Conservation (phyloP, 108 stramenopile genomes). For the Cylindrotheca closterium region DNA sequence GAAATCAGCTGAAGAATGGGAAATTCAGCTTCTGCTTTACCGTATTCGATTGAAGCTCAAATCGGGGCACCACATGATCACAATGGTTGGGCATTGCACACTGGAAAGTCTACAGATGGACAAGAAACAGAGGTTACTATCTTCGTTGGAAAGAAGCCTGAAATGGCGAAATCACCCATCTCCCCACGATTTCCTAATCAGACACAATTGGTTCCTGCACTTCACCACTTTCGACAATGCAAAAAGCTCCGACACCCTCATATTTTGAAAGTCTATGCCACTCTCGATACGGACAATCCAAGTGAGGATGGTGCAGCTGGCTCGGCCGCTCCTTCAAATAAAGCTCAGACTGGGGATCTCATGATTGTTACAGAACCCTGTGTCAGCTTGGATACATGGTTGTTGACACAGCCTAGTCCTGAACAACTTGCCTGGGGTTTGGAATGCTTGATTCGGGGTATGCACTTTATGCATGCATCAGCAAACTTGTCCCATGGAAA, state of each 20-base stretch:
- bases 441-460: constrained; percentile 65
- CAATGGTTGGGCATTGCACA: constrained; percentile 78
- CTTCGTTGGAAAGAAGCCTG: constrained; percentile 74
- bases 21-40: constrained; percentile 71
- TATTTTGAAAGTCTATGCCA: constrained; percentile 73
- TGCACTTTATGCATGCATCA: constrained; percentile 74
- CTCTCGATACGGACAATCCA: constrained; percentile 83
- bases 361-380: constrained; percentile 82
- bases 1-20: constrained; percentile 66
- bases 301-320: constrained; percentile 33
- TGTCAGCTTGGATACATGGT: constrained; percentile 61
- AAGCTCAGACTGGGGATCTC: constrained; percentile 59
- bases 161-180: constrained; percentile 50
- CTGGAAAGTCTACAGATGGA: constrained; percentile 52
- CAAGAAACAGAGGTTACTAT: constrained; percentile 55
- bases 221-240: constrained; percentile 78
- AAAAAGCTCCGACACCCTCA: constrained; percentile 78
- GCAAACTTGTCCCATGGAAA: constrained; percentile 81
- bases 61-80: constrained; percentile 47
- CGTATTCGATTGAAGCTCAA: constrained; percentile 70
- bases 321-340: constrained; percentile 8
- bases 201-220: constrained; percentile 67
- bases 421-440: constrained; percentile 78
- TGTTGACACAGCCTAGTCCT: constrained; percentile 40
- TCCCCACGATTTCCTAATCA: constrained; percentile 26